Base-by-base conservation (phyloP, 805 yeast genomes). In the Yamadazyma ubonensis region DNA sequence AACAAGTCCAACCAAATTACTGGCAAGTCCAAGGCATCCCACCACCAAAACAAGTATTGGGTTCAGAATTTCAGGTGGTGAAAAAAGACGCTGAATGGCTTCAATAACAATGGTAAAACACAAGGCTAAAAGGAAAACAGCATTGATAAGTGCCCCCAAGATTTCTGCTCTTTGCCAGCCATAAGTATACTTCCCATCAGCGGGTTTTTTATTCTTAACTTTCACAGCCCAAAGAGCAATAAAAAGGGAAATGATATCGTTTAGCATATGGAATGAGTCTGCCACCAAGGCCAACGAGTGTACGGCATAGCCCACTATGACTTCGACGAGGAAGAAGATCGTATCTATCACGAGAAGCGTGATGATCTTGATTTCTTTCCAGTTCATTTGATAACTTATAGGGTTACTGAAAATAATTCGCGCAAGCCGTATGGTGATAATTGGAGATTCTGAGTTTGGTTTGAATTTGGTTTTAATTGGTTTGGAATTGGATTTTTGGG, bases 101-200 rank as follows among this genome's bases (percentile, higher is more conserved):
- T 91, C 99, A 46, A 93, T 80, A 51, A 86, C 77, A 49, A 91
- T 93, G 21, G 96, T 82, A 56, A 93, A 82, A 59, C 99, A 91
- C 46, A 91, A 73, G 1, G 98, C 98, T 49, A 93, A 71, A 49
- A 91, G 63, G 53, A 93, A 93, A 7, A 93, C 96, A 2, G 96
- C 96, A 57, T 91, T 91, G 50, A 91, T 78, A 44, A 91, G 73
- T 6, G 98, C 99, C 41, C 99, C 99, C 45, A 91, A 71, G 38
- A 91, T 90, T 63, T 91, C 99, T 4, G 98, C 98, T 51, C 99
- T 75, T 61, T 91, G 95, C 96, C 97, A 88, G 12, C 99, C 99
- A 55, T 93, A 91, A 2, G 98, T 93, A 66, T 86, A 91, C 42
- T 81, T 82, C 2, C 93, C 83, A 58, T 88, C 93, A 1, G 96